Percentiles rank a stretch among this genome's conserved stretches.
Conservation (phyloP, 2,329 filamentous ascomycete genomes). For the Sarocladium kiliense region DNA sequence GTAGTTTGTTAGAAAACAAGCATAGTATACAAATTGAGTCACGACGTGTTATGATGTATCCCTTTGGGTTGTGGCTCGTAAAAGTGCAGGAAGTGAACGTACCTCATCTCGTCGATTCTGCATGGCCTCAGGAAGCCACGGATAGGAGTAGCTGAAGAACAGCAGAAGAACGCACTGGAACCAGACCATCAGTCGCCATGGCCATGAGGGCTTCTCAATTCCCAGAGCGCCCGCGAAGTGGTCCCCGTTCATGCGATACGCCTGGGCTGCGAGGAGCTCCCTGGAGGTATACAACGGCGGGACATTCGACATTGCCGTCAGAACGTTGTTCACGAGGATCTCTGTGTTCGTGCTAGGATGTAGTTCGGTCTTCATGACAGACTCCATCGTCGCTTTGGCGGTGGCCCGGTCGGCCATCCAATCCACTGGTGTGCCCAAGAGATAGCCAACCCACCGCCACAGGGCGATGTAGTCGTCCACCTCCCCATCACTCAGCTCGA, state of each 20-base stretch:
- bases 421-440: conserved; percentile 63
- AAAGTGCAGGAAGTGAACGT: conserved; percentile 9
- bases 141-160: conserved; percentile 41
- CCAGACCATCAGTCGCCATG: conserved; percentile 45
- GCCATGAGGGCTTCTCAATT: conserved; percentile 42
- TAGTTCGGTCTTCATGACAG: conserved; percentile 60
- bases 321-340: conserved; percentile 69
- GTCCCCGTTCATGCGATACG: conserved; percentile 65
- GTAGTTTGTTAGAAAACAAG: too few relatives aligned
- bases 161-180: conserved; percentile 65
- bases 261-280: conserved; percentile 62
- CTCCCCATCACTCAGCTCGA: conserved; percentile 58
- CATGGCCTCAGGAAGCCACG: conserved; percentile 27
- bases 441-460: conserved; percentile 69
- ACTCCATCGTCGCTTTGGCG: conserved; percentile 62
- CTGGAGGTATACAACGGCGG: conserved; percentile 61
- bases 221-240: conserved; percentile 55
- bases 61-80: too few relatives aligned
- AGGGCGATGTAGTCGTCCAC: conserved; percentile 66
- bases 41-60: too few relatives aligned
- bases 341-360: conserved; percentile 57
- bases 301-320: conserved; percentile 59
- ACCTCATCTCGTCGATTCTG: conserved; percentile 30
- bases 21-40: too few relatives aligned
- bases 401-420: conserved; percentile 50